Evolutionary conservation across 2,329 filamentous ascomycete species (phyloP), one percentile per base, ranked within the genome.

Genomic region (Aspergillus felis): DNA sequence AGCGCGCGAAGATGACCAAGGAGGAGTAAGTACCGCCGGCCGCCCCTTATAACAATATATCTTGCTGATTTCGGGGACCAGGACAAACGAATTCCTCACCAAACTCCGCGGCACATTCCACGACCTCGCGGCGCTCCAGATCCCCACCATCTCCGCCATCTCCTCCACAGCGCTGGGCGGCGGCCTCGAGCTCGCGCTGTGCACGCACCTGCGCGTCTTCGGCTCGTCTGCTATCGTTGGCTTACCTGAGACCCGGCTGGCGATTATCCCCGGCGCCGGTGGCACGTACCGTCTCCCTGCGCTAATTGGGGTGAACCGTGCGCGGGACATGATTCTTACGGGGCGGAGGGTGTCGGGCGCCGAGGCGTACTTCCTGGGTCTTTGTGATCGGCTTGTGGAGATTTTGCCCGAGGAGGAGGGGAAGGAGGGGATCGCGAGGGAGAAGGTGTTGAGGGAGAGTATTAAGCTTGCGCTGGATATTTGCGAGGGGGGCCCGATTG

Each of bases 231-330:
- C 91, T 17, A 79, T 82, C 25, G 86, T 99, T 55, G 92, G 87
- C 0, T 84, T 97, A 4, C 94, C 94, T 1, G 94, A 99, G 74
- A 97, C 94, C 1, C 84, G 92, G 2, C 83, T 99, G 2, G 94
- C 89, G 56, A 99, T 99, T 71, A 89, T 99, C 63, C 94, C 94
- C 3, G 94, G 94, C 58, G 94, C 93, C 2, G 94, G 94, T 47
- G 94, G 93, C 59, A 97, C 93, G 1, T 91, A 91, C 74, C 87
- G 94, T 9, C 85, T 99, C 0, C 91, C 92, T 1, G 84, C 82
- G 8, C 76, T 99, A 22, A 88, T 99, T 63, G 94, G 94, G 4
- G 78, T 89, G 25, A 81, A 83, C 27, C 86, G 92, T 55, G 94
- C 94, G n/a, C 83, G 92, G 52, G 93, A 99, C 74, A 78, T 97